Evolutionary conservation across 106 monocot species (phyloP).

Genomic region (Apostasia shenzhenica): DNA sequence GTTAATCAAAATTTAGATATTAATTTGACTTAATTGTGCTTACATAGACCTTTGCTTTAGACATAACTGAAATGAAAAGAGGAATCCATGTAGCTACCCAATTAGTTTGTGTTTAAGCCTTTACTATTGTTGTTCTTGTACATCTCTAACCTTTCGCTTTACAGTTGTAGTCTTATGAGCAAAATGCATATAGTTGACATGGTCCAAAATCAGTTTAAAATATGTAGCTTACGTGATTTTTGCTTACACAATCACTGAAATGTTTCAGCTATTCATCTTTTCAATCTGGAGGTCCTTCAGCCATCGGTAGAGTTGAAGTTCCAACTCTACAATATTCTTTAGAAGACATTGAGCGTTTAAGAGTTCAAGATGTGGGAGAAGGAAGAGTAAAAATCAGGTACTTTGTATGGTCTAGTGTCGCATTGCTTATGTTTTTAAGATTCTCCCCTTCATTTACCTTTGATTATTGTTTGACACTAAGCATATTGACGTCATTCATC

Average conservation of each 20-base stretch:
- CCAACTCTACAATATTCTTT: constrained; percentile 39
- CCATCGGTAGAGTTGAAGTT: constrained; percentile 23
- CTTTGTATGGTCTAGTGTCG: constrained; percentile 5
- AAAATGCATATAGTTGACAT: no score
- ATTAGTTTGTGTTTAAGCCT: no score
- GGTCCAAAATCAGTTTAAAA: no score
- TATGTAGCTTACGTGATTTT: background rate
- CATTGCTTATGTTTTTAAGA: background rate
- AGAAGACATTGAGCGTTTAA: constrained; percentile 63
- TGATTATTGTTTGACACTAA: constrained; percentile 12
- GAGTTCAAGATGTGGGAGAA: constrained; percentile 86
- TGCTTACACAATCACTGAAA: constrained; percentile 1
- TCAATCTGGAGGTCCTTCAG: constrained; percentile 45
- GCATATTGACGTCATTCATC: constrained; percentile 25
- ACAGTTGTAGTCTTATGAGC: no score
- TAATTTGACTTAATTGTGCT: no score
- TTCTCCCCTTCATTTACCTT: background rate
- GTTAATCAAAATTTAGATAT: no score
- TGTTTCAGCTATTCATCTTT: constrained; percentile 74
- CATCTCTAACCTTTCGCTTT: no score
- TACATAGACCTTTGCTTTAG: no score
- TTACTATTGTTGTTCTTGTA: no score
- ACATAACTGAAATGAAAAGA: no score
- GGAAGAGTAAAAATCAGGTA: constrained; percentile 96
- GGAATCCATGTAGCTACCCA: no score